Percentiles rank a stretch among this genome's conserved stretches.
Evolutionary conservation across 2,329 filamentous ascomycete genomes (phyloP).

Genomic region (Dissoconium aciculare): DNA sequence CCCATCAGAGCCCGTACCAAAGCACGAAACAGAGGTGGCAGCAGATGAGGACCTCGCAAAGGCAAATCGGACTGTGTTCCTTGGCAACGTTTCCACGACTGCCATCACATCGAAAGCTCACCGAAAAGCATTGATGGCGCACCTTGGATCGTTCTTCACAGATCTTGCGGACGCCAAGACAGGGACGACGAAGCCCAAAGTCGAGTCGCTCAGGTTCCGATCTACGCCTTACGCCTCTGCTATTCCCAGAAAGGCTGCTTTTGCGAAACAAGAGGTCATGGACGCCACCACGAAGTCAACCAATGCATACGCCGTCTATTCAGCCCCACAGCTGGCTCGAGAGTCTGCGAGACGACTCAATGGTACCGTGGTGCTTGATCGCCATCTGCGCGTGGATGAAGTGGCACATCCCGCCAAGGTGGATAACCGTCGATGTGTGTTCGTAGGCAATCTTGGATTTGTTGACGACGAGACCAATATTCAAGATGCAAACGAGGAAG

Average conservation of each 20-base stretch:
- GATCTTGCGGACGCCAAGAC: slow-evolving; percentile 33
- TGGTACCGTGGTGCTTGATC: slow-evolving; percentile 65
- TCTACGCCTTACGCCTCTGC: slow-evolving; percentile 73
- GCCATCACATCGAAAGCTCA: slow-evolving; percentile 70
- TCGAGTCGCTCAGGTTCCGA: slow-evolving; percentile 87
- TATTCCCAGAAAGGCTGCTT: slow-evolving; percentile 87
- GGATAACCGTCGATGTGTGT: slow-evolving; percentile 81
- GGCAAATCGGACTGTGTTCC: slow-evolving; percentile 76
- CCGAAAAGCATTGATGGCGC: slow-evolving; percentile 60
- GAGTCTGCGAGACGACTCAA: slow-evolving; percentile 67
- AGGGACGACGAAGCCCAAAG: slow-evolving; percentile 45
- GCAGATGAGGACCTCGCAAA: slow-evolving; percentile 56
- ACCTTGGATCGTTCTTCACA: slow-evolving; percentile 62
- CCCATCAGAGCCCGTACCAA: slow-evolving; percentile 41
- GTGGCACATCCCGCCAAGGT: slow-evolving; percentile 72
- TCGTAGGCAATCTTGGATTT: slow-evolving; percentile 91
- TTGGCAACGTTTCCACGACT: slow-evolving; percentile 74
- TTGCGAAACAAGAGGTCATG: slow-evolving; percentile 80
- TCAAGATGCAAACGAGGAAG: slow-evolving; percentile 44
- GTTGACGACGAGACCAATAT: slow-evolving; percentile 76
- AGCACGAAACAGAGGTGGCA: slow-evolving; percentile 35
- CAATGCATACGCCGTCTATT: slow-evolving; percentile 89
- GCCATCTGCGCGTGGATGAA: slow-evolving; percentile 80
- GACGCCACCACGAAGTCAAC: slow-evolving; percentile 80
- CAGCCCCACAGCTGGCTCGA: slow-evolving; percentile 56